Conservation (phyloP, 1,284 basidiomycete genomes). For the Ustilago esculenta region DNA sequence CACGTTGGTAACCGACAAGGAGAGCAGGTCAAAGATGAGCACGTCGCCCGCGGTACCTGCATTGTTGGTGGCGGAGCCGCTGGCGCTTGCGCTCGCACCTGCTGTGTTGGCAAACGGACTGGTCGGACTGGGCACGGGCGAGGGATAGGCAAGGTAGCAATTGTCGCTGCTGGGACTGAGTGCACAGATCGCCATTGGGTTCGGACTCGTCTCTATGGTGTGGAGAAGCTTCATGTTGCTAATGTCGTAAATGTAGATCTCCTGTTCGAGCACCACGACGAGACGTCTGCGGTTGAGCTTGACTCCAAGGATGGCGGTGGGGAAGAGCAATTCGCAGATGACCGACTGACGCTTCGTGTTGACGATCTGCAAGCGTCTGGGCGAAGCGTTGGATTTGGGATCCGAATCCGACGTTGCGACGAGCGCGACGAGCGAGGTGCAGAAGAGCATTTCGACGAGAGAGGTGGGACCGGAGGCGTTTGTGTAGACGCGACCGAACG, state of each 20-base stretch:
- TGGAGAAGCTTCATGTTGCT: slow-evolving; percentile 97
- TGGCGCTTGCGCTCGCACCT: slow-evolving; percentile 64
- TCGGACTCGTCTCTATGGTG: slow-evolving; percentile 95
- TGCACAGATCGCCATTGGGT: slow-evolving; percentile 93
- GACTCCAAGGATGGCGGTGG: slow-evolving; percentile 91
- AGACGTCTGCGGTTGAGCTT: slow-evolving; percentile 96
- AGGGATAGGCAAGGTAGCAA: slow-evolving; percentile 94
- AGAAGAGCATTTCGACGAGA: slow-evolving; percentile 99
- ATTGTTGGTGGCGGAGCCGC: too few species aligned
- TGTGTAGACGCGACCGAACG: slow-evolving; percentile 93
- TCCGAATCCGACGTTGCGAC: slow-evolving; percentile 85
- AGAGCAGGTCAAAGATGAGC: slow-evolving; percentile 82
- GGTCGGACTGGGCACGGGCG: slow-evolving; percentile 85
- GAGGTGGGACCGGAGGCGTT: slow-evolving; percentile 91
- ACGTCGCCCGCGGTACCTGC: slow-evolving; percentile 62
- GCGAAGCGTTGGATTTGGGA: slow-evolving; percentile 73
- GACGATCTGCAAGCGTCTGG: slow-evolving; percentile 87
- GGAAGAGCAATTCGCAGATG: slow-evolving; percentile 98
- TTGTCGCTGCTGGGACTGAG: slow-evolving; percentile 94
- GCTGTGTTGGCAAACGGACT: slow-evolving; percentile 68
- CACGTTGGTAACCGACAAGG: slow-evolving; percentile 89
- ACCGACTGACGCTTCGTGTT: slow-evolving; percentile 99
- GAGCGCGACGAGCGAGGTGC: slow-evolving; percentile 93
- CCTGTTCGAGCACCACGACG: slow-evolving; percentile 91
- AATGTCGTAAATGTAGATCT: slow-evolving; percentile 99